phyloP scores from a whole-genome alignment of 2,329 filamentous ascomycete genomes.

The Aphanocladium album region DNA sequence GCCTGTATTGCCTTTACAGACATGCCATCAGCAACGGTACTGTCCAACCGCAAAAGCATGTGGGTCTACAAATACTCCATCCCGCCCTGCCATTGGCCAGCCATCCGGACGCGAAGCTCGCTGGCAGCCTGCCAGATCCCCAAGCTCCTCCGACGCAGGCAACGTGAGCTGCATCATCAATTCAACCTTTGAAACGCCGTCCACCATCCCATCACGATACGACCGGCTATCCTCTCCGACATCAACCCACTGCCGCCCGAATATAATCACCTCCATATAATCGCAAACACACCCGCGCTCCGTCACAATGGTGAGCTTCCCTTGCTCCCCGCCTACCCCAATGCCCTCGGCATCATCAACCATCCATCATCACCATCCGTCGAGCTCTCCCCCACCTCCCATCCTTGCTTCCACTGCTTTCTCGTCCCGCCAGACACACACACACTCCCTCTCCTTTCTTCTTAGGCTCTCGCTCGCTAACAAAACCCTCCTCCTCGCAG shows the following conservation, averaged over 20 bases:
- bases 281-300: background rate
- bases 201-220: background rate
- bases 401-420: slow-evolving; percentile 5
- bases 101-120: slow-evolving; percentile 9
- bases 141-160: background rate
- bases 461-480: slow-evolving; percentile 13
- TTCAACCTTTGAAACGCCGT: background rate
- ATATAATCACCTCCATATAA: background rate
- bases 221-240: background rate
- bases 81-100: background rate
- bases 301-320: slow-evolving; percentile 6
- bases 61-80: background rate
- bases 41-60: background rate
- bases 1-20: background rate
- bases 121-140: slow-evolving; percentile 10
- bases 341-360: background rate
- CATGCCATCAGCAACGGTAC: background rate
- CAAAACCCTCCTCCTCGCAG: slow-evolving; percentile 42
- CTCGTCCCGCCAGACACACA: no score
- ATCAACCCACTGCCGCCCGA: background rate
- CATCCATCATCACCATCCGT: background rate
- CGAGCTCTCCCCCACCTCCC: slow-evolving; percentile 1
- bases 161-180: slow-evolving; percentile 18
- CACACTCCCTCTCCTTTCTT: background rate
- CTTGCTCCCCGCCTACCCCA: background rate